Evolutionary conservation across 768 basidiomycete species (phyloP).

Genomic region (Amanita inopinata): DNA sequence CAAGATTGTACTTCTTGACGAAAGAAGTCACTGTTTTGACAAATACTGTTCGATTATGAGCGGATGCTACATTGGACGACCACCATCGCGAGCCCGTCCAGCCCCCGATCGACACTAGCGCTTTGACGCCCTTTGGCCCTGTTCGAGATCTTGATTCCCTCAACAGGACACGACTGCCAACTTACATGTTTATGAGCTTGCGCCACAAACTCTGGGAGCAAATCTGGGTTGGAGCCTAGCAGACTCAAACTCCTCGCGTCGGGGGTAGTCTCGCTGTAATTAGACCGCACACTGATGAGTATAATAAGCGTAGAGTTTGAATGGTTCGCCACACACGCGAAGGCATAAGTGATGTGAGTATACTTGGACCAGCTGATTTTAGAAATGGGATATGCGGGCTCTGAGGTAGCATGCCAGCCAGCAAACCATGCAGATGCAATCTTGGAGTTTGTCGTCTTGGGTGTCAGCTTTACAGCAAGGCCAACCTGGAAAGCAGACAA

Average conservation of each 20-base stretch:
- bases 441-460: conserved; percentile 1
- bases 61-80: conserved; percentile 51
- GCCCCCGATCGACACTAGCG: conserved; percentile 56
- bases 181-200: conserved; percentile 33
- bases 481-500: neutral
- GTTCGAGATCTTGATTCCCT: neutral
- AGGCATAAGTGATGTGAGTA: conserved; percentile 59
- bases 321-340: conserved; percentile 63
- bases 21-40: conserved; percentile 47
- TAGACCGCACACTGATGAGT: too few relatives aligned
- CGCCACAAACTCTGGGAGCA: conserved; percentile 49
- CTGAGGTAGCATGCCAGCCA: conserved; percentile 45
- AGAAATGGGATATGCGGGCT: conserved; percentile 33
- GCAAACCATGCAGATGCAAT: conserved; percentile 58
- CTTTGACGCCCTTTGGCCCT: conserved; percentile 39
- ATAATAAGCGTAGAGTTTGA: too few relatives aligned
- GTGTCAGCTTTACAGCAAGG: neutral
- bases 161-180: neutral
- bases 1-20: conserved; percentile 42
- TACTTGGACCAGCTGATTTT: conserved; percentile 60
- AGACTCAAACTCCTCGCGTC: conserved; percentile 26
- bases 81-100: conserved; percentile 59
- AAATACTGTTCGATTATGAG: conserved; percentile 52
- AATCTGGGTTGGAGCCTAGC: conserved; percentile 33
- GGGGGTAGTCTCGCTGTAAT: conserved; percentile 26